Evolutionary conservation across 2,329 filamentous ascomycete genomes (phyloP), one percentile per base, ranked within the genome.

Genomic region (Acarospora socialis): DNA sequence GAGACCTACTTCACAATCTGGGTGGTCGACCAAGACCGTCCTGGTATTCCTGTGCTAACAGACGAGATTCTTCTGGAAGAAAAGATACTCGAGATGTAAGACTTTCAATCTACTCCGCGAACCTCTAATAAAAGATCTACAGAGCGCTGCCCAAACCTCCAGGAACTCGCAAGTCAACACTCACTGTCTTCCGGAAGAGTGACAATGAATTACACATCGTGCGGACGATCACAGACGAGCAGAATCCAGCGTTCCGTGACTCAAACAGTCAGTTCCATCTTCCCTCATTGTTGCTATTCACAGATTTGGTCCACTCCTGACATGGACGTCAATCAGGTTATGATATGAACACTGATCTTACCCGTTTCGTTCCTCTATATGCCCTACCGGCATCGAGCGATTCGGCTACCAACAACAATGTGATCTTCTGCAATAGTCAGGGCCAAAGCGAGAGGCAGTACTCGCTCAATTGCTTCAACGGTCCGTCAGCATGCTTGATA

Each of bases 11-110:
- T 28, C 15, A 29, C 35, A 7, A 34, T 40, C 9, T 40, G 38
- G 38, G 27, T 35, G 5, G 28, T 23, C 9, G 30, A n/a, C n/a
- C n/a, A 38, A 21, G 32, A 12, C 7, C 27, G 30, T n/a, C 18
- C 24, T n/a, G n/a, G n/a, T n/a, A n/a, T n/a, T n/a, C 30, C 22
- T 5, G 32, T 33, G 13, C 21, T 40, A 10, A 30, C 36, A 19
- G 38, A 40, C 19, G 28, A 38, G 17, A 23, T 33, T 18, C 32
- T 29, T 22, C 18, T 33, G 5, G 38, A 40, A 30, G 35, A 40
- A 10, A 30, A 36, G n/a, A 33, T 40, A 7, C 27, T 40, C 3
- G 36, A 38, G 18, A 23, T 37, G 16, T n/a, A n/a, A n/a, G n/a
- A n/a, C n/a, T n/a, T n/a, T n/a, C n/a, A n/a, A n/a, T n/a, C n/a